Conservation (phyloP, 345 rosid species). For the Populus pruinosa region DNA sequence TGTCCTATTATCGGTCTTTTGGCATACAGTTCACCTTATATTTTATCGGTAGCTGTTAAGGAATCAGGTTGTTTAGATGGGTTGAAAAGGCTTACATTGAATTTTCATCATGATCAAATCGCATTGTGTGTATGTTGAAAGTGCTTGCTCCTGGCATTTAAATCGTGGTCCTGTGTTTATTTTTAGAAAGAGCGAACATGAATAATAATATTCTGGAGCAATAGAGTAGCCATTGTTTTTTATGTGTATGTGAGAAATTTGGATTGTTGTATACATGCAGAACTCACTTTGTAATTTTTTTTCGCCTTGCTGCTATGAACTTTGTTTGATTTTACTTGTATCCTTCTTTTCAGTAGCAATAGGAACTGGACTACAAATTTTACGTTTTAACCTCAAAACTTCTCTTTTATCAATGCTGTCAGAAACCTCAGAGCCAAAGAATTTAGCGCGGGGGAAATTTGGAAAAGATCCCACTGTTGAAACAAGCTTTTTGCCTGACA, state of each 20-base stretch:
- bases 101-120: background rate
- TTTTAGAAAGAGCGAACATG: background rate
- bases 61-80: background rate
- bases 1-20: background rate
- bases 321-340: background rate
- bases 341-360: background rate
- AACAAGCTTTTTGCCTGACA: slow-evolving; percentile 95
- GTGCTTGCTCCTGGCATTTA: background rate
- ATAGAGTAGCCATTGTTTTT: background rate
- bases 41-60: background rate
- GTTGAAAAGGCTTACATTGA: background rate
- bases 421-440: slow-evolving; percentile 31
- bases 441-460: slow-evolving; percentile 49
- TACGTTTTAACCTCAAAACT: background rate
- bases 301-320: background rate
- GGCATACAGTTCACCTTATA: background rate
- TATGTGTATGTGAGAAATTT: background rate
- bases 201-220: background rate
- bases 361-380: background rate
- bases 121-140: background rate
- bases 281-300: background rate
- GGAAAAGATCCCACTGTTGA: slow-evolving; percentile 98
- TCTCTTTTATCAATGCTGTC: background rate
- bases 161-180: background rate
- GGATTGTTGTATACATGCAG: background rate